Evolutionary conservation across 192 early-diverging fungal genomes (phyloP), one percentile per base, ranked within the genome.

Genomic region (Kappamyces sp.): DNA sequence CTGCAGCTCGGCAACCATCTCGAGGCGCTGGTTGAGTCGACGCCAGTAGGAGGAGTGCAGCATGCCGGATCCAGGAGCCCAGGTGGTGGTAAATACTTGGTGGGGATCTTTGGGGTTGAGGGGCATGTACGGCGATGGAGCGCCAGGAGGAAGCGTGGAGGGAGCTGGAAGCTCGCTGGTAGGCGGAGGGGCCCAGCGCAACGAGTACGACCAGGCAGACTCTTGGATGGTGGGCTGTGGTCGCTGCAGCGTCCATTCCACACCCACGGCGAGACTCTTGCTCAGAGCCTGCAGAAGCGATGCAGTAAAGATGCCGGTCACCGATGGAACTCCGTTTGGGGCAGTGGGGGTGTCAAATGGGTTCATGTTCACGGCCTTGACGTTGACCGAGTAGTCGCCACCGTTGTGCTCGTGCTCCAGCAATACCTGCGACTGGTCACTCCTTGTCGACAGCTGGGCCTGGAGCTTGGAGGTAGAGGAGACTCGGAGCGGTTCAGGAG

Each of bases 281-380:
- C 91, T 84, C 49, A 99, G 73, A 42, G 94, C 91, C 72, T 99
- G 94, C 48, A 99, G 72, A 71, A 91, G 94, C 39, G 83, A 88
- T 45, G 85, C 74, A 49, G 91, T 78, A 70, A 81, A 95, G 49
- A 95, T 86, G 45, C 96, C 96, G 11, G 93, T 97, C 52, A 74
- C 71, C 8, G 70, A 67, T 30, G 70, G 48, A 12, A 45, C n/a
- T 12, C 34, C 45, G 12, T 11, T 29, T 57, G 35, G 30, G 55
- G 55, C 47, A 8, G 15, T 49, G 12, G 75, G 75, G 5, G 57
- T 48, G 59, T 96, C 93, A 5, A 90, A 64, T 2, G 86, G 87
- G 53, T 93, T 93, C 35, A 94, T 89, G 82, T 99, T 97, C 72
- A 97, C 84, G 43, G 88, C 90, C 79, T 97, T 99, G 68, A 91